Percentiles rank a stretch among this genome's conserved stretches.
Evolutionary conservation across 75 land plant species (phyloP).

Genomic region (Cryptomeria japonica): DNA sequence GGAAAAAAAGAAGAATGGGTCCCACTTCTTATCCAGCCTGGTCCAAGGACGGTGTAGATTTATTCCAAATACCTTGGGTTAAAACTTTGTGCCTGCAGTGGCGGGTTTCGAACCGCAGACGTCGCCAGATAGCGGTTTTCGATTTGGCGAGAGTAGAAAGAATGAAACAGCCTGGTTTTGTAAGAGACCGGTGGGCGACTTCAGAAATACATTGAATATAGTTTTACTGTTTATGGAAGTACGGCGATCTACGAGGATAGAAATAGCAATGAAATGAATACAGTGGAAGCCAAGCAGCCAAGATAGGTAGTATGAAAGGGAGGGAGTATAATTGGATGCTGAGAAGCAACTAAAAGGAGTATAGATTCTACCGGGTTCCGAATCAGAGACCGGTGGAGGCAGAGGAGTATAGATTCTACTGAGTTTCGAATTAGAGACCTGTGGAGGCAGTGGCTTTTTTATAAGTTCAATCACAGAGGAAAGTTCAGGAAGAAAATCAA

Average conservation of each 20-base stretch:
- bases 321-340: too few relatives aligned
- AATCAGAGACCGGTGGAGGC: too few relatives aligned
- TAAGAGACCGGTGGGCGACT: not conserved
- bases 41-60: not conserved
- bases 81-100: not conserved
- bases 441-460: too few relatives aligned
- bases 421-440: too few relatives aligned
- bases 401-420: too few relatives aligned
- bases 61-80: not conserved
- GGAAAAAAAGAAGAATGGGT: not conserved
- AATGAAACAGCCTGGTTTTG: not conserved
- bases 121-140: too few relatives aligned
- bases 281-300: too few relatives aligned
- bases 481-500: not conserved
- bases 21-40: not conserved
- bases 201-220: not conserved
- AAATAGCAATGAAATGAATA: too few relatives aligned
- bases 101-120: not conserved
- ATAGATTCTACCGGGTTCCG: too few relatives aligned
- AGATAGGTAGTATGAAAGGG: too few relatives aligned
- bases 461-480: too few relatives aligned
- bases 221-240: not conserved
- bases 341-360: not conserved
- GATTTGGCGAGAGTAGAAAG: not conserved
- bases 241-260: too few relatives aligned